Base-by-base conservation (phyloP, 1,284 basidiomycete species). In the Bondarzewia mesenterica region DNA sequence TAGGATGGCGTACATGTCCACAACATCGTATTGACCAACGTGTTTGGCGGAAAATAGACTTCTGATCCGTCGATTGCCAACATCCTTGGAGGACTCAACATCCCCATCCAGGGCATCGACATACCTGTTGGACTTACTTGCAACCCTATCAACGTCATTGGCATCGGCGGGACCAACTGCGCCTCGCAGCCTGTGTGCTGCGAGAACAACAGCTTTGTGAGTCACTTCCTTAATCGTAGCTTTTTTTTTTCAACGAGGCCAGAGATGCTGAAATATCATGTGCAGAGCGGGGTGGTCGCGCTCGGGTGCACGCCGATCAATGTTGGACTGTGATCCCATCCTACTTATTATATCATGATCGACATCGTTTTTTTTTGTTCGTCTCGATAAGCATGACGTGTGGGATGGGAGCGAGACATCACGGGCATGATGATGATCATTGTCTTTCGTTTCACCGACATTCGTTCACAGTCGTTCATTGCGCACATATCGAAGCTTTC, bases 171-270 rank as follows among this genome's bases (percentile, higher is more conserved):
- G 18, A 60, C 60, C 44, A 47, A 53, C 22, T 64, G 69, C 54
- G 51, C 60, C 48, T 51, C 54, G n/a, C 57, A 63, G 41, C 57
- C 70, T 22, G 70, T 65, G n/a, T 66, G 70, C 53, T 66, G 70
- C 61, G 54, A 65, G 54, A 62, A 68, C 58, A 67, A 69, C 57
- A 55, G 58, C 52, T 65, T 69, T 49, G 67, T 68, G 43, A 57
- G 68, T 63, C n/a, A 21, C 47, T 55, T 42, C 49, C 29, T 32
- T n/a, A n/a, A 32, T 32, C 29, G 29, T n/a, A n/a, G n/a, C n/a
- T n/a, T n/a, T n/a, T n/a, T n/a, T n/a, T n/a, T n/a, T n/a, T n/a
- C n/a, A 6, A 6, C 29, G 29, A n/a, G 12, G 5, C 29, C n/a
- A 32, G 10, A 7, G 4, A 3, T 32, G 4, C 29, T 32, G n/a